Conservation (phyloP, 2,329 filamentous ascomycete species). For the Zymoseptoria tritici region DNA sequence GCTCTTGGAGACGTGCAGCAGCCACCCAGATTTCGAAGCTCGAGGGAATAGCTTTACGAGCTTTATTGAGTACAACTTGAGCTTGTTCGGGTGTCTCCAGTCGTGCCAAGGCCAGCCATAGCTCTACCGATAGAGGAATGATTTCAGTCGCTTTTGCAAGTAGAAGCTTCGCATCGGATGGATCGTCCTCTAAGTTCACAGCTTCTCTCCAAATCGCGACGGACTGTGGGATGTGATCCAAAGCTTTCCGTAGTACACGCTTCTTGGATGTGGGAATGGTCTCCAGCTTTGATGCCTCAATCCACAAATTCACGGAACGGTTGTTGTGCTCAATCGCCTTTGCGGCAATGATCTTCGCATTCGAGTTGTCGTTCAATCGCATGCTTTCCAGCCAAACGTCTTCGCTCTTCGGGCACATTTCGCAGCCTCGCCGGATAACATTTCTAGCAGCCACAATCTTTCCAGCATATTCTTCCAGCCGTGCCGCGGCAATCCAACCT, state of each 20-base stretch:
- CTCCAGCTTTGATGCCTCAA: slow-evolving; percentile 91
- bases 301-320: slow-evolving; percentile 81
- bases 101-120: slow-evolving; percentile 89
- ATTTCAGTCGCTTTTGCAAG: slow-evolving; percentile 93
- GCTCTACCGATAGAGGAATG: slow-evolving; percentile 84
- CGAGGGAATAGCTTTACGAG: slow-evolving; percentile 85
- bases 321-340: slow-evolving; percentile 89
- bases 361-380: slow-evolving; percentile 76
- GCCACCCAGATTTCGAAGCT: slow-evolving; percentile 97
- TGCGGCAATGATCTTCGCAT: slow-evolving; percentile 91
- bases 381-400: slow-evolving; percentile 97
- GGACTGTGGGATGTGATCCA: slow-evolving; percentile 89
- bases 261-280: slow-evolving; percentile 78
- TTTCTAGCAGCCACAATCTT: slow-evolving; percentile 85
- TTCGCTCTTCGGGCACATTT: slow-evolving; percentile 86
- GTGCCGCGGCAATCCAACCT: slow-evolving; percentile 90
- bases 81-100: slow-evolving; percentile 86
- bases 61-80: slow-evolving; percentile 89
- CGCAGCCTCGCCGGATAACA: slow-evolving; percentile 79
- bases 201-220: slow-evolving; percentile 97
- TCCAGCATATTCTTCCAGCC: slow-evolving; percentile 85
- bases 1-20: slow-evolving; percentile 78
- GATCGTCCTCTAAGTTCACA: slow-evolving; percentile 88
- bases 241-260: slow-evolving; percentile 79
- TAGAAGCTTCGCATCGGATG: slow-evolving; percentile 76